Conservation (phyloP, 495 filamentous ascomycete genomes). For the Aspergillus heteromorphus region DNA sequence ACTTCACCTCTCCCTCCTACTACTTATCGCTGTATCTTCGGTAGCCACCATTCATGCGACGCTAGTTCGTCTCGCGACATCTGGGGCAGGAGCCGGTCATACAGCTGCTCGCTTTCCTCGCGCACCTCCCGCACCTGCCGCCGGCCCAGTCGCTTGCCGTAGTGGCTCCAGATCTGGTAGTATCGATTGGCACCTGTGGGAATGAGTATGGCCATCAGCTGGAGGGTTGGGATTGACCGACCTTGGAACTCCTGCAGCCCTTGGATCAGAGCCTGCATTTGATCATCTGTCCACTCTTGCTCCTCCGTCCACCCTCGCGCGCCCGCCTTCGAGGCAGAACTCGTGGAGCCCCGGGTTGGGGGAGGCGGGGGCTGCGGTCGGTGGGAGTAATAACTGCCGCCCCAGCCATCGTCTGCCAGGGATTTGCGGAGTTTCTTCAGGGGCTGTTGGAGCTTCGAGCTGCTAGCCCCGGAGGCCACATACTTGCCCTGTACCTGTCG, state of each 20-base stretch:
- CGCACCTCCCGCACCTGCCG: constrained; percentile 13
- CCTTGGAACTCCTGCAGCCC: constrained; percentile 18
- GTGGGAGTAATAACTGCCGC: background rate
- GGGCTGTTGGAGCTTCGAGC: background rate
- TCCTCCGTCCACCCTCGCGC: constrained; percentile 11
- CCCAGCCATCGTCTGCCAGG: background rate
- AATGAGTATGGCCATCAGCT: background rate
- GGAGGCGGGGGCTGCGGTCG: background rate
- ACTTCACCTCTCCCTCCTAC: too few relatives aligned
- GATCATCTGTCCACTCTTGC: constrained; percentile 13
- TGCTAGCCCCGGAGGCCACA: background rate
- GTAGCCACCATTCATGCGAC: constrained; percentile 22
- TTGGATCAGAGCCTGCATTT: constrained; percentile 12
- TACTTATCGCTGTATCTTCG: constrained; percentile 4
- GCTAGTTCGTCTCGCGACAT: constrained; percentile 6
- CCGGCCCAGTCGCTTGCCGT: constrained; percentile 5
- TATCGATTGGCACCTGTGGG: constrained; percentile 10
- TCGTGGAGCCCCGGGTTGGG: background rate
- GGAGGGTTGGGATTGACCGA: background rate
- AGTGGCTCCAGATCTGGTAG: constrained; percentile 11
- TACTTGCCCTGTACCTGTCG: background rate
- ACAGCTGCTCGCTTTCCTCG: constrained; percentile 7
- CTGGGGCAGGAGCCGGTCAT: background rate
- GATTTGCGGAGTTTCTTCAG: constrained; percentile 10
- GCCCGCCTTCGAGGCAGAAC: too few relatives aligned